Conservation (phyloP, 1,284 basidiomycete species). For the Rhodotorula sp. region DNA sequence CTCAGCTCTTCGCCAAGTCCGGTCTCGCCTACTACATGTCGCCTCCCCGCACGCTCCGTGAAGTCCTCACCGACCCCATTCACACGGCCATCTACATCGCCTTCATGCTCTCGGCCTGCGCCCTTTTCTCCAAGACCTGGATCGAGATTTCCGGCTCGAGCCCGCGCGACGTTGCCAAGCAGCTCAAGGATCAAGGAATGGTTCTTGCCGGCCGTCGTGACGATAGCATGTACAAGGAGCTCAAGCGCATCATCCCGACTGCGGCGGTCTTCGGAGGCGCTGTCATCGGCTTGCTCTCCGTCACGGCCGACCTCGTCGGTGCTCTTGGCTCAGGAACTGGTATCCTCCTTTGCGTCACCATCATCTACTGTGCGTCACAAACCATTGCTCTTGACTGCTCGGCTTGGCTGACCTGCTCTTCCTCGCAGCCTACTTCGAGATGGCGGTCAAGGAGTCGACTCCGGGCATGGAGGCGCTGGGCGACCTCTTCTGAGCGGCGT, state of each 20-base stretch:
- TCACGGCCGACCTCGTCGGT: conserved; percentile 92
- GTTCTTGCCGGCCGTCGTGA: conserved; percentile 98
- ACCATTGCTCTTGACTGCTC: no score
- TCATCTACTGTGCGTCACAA: conserved; percentile 16
- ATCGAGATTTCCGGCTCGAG: conserved; percentile 97
- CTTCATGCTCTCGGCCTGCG: conserved; percentile 92
- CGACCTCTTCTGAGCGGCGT: conserved; percentile 12
- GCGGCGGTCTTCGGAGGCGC: conserved; percentile 97
- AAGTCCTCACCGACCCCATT: conserved; percentile 84
- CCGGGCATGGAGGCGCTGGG: conserved; percentile 26
- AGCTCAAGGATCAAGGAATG: conserved; percentile 98
- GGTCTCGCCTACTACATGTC: conserved; percentile 98
- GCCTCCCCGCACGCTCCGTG: conserved; percentile 77
- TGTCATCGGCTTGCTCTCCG: conserved; percentile 88
- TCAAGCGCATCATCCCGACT: conserved; percentile 95
- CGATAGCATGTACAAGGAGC: conserved; percentile 97
- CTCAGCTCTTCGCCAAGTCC: conserved; percentile 83
- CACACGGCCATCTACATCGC: conserved; percentile 88
- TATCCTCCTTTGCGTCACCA: conserved; percentile 51
- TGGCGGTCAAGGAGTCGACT: conserved; percentile 54
- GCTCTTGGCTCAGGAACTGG: conserved; percentile 95
- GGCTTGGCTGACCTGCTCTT: neutral
- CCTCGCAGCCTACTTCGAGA: conserved; percentile 50
- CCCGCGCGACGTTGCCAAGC: conserved; percentile 93
- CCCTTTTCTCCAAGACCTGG: conserved; percentile 98